Evolutionary conservation across 352 stramenopile genomes (phyloP).

Genomic region (Pythium pyrilobum): DNA sequence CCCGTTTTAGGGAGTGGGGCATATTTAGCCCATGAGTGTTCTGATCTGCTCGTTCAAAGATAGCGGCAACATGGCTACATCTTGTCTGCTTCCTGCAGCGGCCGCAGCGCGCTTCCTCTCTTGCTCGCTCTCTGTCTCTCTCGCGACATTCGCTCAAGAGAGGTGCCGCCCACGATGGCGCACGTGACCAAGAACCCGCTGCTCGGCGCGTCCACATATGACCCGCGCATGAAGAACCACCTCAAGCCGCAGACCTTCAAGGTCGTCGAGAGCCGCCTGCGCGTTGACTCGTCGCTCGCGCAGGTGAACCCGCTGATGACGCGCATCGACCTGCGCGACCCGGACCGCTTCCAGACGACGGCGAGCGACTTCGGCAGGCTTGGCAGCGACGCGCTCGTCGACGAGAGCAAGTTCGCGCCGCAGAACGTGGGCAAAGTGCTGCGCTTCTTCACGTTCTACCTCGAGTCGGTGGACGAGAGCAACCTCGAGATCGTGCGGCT

Average conservation of each 20-base stretch:
- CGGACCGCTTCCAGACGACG: conserved; percentile 51
- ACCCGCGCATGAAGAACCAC: conserved; percentile 56
- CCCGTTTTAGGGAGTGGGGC: too few species aligned
- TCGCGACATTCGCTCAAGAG: too few species aligned
- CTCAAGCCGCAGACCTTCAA: conserved; percentile 82
- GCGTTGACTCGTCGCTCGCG: conserved; percentile 56
- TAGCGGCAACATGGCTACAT: conserved; percentile 4
- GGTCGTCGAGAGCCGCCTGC: conserved; percentile 48
- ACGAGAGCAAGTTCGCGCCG: conserved; percentile 75
- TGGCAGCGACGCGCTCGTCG: conserved; percentile 16
- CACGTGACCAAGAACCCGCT: conserved; percentile 66
- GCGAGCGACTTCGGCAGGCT: conserved; percentile 54
- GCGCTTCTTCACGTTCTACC: conserved; percentile 84
- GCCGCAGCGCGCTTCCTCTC: too few species aligned
- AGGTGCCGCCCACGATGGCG: too few species aligned
- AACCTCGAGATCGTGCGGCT: conserved; percentile 68
- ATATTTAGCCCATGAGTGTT: too few species aligned
- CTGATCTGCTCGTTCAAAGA: neutral
- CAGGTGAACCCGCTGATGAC: conserved; percentile 59
- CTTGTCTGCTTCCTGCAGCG: neutral
- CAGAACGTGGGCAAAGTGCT: conserved; percentile 73
- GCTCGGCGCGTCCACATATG: conserved; percentile 67
- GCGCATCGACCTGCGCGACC: conserved; percentile 47
- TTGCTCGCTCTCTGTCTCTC: too few species aligned
- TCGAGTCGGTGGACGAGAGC: conserved; percentile 80